Conservation (phyloP, 1,284 basidiomycete species). For the Cryptococcus sp. region DNA sequence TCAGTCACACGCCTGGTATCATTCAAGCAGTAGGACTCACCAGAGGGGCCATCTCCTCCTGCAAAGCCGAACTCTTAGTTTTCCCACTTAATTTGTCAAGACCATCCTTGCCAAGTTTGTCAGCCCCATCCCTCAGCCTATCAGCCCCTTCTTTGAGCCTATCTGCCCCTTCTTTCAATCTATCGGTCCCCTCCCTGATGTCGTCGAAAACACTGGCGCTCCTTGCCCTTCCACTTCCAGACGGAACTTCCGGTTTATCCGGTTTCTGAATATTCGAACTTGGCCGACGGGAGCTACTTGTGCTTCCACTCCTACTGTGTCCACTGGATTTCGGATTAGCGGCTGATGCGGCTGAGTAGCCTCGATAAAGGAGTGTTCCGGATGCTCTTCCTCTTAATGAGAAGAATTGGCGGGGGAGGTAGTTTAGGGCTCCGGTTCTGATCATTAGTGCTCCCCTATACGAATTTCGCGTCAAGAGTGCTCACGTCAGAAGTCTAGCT, state of each 20-base stretch:
- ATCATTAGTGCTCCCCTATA: not conserved
- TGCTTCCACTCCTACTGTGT: conserved; percentile 11
- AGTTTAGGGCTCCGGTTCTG: conserved; percentile 41
- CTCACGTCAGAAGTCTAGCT: conserved; percentile 50
- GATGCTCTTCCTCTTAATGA: conserved; percentile 43
- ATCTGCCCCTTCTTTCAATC: conserved; percentile 3
- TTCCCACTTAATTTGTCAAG: conserved; percentile 14
- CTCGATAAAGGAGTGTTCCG: conserved; percentile 50
- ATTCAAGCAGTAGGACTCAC: conserved; percentile 11
- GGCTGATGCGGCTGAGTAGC: conserved; percentile 45
- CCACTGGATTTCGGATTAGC: conserved; percentile 10
- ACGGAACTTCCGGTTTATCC: not conserved
- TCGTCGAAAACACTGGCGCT: not conserved
- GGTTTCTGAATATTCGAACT: conserved; percentile 17
- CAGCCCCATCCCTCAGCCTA: conserved; percentile 11
- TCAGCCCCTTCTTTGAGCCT: conserved; percentile 4
- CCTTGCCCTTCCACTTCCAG: not conserved
- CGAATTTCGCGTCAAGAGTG: not conserved
- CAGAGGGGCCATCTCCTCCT: conserved; percentile 44
- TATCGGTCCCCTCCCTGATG: conserved; percentile 5
- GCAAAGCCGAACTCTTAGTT: conserved; percentile 24
- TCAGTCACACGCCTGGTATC: not conserved
- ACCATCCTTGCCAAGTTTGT: conserved; percentile 15
- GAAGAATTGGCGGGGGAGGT: conserved; percentile 44
- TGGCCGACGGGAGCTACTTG: conserved; percentile 20